Evolutionary conservation across 2,329 filamentous ascomycete genomes (phyloP), one percentile per base, ranked within the genome.

Genomic region (Aspergillus aculeatus): DNA sequence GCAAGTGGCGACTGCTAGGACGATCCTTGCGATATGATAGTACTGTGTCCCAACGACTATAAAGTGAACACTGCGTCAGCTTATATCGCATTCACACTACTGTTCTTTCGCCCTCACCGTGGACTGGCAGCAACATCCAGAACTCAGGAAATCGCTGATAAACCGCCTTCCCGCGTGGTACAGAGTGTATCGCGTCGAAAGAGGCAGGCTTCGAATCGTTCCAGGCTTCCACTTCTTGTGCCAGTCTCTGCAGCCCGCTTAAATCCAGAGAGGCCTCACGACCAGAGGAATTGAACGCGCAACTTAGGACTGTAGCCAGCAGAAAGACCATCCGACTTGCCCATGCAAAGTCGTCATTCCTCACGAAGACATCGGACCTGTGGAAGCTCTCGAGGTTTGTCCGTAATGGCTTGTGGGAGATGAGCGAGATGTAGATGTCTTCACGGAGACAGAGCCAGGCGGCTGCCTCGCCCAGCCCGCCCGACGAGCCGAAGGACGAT

Each of bases 371-470:
- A 24, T 68, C 63, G 1, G 75, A 77, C 9, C 67, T 59, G 7
- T 70, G 60, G 44, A 74, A 77, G 29, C 71, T 75, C 24, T 74
- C 65, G 3, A 77, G 57, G n/a, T 71, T 66, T n/a, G 75, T 71
- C 51, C 68, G 68, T 3, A 76, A 64, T 9, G 73, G 72, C 31
- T 68, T 66, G 38, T 72, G 70, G n/a, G 69, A 68, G 6, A 68
- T 71, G 12, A 78, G 65, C 0, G 72, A 73, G 9, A 75, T 66
- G 57, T 77, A 76, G 16, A 78, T 75, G 56, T 76, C 74, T 55
- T 77, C 72, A n/a, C 75, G 69, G 1, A 78, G 63, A 26, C 72
- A 73, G 21, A 76, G 67, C 75, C 75, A 77, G 21, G 72, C 73
- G n/a, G 75, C 73, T 9, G 74, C 74, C 57, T 77, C 75, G 0